Base-by-base conservation (phyloP, 768 basidiomycete genomes). In the Boletus speciosus region DNA sequence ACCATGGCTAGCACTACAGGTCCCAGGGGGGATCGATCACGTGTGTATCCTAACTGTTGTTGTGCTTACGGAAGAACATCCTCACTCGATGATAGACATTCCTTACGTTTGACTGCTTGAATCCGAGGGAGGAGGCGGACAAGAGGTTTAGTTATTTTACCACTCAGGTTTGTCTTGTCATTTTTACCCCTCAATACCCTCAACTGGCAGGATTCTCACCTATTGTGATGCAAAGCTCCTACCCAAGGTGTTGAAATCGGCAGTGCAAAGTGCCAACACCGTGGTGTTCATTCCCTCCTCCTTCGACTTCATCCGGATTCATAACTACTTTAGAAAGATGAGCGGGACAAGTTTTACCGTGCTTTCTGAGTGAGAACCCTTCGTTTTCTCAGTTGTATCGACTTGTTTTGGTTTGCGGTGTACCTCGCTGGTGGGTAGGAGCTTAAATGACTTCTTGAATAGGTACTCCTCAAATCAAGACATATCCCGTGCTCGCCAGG, bases 381-480 rank as follows among this genome's bases (percentile, higher is more conserved):
- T 11, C 31, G 15, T 45, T 23, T 39, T 23, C 31, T 37, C 21
- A 12, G 25, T 16, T n/a, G 36, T 25, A 32, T 42, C 39, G 41
- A 21, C n/a, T 11, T 29, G 19, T 19, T 47, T 32, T 31, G n/a
- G 29, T 46, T 40, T 35, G 36, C 23, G 19, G 45, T 21, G 40
- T n/a, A n/a, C 23, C 21, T 49, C n/a, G 23, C 5, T 1, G 10
- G 32, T 40, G 31, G 4, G 31, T 27, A 27, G 21, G 25, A 47
- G 44, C 14, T 31, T 36, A 11, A 42, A 21, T 52, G 7, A 43
- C 41, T 16, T 43, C 19, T 52, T 47, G 15, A 51, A 45, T 59
- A 95, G 93, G 67, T 96, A 98, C 69, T 94, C 93, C 0, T 84
- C 90, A 11, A 95, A 93, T 60, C 86, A 90, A 70, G 96, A 98